phyloP scores from a whole-genome alignment of 192 early-diverging fungal species.

The Linnemannia exigua region DNA sequence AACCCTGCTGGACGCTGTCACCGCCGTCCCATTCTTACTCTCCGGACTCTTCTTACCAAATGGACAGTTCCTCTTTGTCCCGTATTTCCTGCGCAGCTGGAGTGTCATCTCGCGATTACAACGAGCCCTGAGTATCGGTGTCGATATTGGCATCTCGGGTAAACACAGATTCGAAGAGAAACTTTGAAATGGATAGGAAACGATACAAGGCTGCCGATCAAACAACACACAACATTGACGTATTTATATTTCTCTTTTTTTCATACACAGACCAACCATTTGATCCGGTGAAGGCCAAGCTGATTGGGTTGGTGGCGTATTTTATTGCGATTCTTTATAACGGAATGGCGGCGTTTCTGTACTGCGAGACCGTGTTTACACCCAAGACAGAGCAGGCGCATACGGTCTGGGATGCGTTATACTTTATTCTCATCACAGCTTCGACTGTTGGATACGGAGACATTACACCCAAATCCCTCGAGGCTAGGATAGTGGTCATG shows the following conservation, averaged over 20 bases:
- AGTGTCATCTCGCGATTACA: conserved; percentile 68
- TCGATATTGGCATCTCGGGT: conserved; percentile 65
- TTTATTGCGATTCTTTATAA: conserved; percentile 70
- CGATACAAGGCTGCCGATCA: not conserved
- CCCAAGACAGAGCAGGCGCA: conserved; percentile 8
- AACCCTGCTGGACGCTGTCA: conserved; percentile 63
- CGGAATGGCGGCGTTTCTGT: conserved; percentile 72
- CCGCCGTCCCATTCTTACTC: conserved; percentile 68
- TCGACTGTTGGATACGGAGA: conserved; percentile 85
- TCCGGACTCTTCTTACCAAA: conserved; percentile 52
- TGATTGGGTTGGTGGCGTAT: conserved; percentile 66
- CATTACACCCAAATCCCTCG: conserved; percentile 68
- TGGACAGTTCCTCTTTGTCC: conserved; percentile 69
- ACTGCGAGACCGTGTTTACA: conserved; percentile 68
- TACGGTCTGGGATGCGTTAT: conserved; percentile 49
- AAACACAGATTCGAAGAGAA: no score
- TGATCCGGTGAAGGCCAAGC: conserved; percentile 66
- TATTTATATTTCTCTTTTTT: not conserved
- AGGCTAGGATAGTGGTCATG: conserved; percentile 71
- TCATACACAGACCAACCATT: conserved; percentile 55
- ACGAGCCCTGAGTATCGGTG: conserved; percentile 67
- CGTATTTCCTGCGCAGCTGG: conserved; percentile 75
- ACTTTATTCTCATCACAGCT: conserved; percentile 77
- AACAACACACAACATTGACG: not conserved
- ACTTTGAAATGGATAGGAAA: not conserved